Conservation (phyloP, 805 yeast genomes). For the Suhomyces kilbournensis region DNA sequence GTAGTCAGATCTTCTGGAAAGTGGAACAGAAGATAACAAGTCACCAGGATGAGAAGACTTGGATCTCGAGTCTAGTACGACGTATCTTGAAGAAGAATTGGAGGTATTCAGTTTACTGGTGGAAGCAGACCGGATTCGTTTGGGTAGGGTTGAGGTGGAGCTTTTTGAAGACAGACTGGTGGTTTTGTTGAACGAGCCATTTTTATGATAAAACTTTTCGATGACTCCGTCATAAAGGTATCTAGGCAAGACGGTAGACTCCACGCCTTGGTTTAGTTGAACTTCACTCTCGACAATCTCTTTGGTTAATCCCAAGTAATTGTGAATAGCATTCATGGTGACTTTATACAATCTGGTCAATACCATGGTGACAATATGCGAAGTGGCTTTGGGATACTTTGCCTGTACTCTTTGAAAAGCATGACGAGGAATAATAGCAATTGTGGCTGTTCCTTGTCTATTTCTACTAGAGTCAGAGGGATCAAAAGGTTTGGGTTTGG, state of each 20-base stretch:
- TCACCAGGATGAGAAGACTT: slow-evolving; percentile 78
- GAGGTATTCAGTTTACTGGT: not conserved
- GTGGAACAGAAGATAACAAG: slow-evolving; percentile 74
- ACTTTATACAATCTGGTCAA: slow-evolving; percentile 83
- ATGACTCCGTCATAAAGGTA: slow-evolving; percentile 60
- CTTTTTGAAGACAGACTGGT: not conserved
- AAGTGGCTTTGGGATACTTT: slow-evolving; percentile 83
- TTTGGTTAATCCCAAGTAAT: slow-evolving; percentile 77
- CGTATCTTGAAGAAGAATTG: slow-evolving; percentile 33
- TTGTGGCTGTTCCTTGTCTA: slow-evolving; percentile 52
- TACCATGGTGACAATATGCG: slow-evolving; percentile 92
- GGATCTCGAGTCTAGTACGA: slow-evolving; percentile 48
- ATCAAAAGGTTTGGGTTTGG: slow-evolving; percentile 54
- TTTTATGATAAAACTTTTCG: slow-evolving; percentile 29
- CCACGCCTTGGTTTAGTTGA: slow-evolving; percentile 46
- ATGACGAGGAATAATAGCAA: slow-evolving; percentile 85
- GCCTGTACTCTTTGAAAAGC: slow-evolving; percentile 71
- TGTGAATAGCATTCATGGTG: slow-evolving; percentile 86
- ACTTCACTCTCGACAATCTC: slow-evolving; percentile 79
- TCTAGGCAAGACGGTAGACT: slow-evolving; percentile 41
- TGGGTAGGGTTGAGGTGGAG: not conserved
- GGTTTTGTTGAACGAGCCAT: not conserved
- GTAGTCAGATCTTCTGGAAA: slow-evolving; percentile 44
- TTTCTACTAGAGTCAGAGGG: not conserved
- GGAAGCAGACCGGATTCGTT: not conserved